Evolutionary conservation across 208 protist species (phyloP).

Genomic region (Leishmania aethiopica): DNA sequence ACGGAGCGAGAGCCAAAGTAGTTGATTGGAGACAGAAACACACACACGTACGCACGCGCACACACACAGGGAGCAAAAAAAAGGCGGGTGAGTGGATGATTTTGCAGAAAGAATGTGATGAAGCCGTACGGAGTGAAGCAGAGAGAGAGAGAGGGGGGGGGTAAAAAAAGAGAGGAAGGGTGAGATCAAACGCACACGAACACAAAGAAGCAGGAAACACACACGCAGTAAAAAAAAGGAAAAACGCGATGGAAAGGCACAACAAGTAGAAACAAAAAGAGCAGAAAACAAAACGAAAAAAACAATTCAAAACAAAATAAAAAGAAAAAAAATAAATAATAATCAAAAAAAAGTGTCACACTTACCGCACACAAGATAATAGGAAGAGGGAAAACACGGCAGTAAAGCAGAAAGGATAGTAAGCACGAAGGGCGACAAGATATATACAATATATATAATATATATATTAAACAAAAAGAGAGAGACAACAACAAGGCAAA

Average conservation of each 20-base stretch:
- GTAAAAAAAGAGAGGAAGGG: constrained; percentile 6
- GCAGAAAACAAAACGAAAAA: constrained; percentile 10
- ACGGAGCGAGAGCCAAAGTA: background rate
- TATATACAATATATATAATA: background rate
- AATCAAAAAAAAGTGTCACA: background rate
- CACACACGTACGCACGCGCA: background rate
- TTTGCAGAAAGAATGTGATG: background rate
- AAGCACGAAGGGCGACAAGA: background rate
- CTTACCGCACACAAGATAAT: background rate
- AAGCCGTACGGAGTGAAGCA: constrained; percentile 9
- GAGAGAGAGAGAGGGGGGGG: background rate
- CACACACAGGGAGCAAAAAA: background rate
- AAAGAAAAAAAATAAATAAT: background rate
- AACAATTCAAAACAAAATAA: constrained; percentile 8
- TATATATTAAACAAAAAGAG: background rate
- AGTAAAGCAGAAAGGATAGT: background rate
- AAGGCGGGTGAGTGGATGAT: background rate
- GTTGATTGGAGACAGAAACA: background rate
- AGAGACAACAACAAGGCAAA: background rate
- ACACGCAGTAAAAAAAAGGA: constrained; percentile 2
- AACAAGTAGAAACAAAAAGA: constrained; percentile 15
- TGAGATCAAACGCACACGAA: background rate
- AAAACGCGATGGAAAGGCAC: constrained; percentile 4
- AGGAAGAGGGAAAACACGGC: background rate
- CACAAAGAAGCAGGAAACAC: background rate